Conservation (phyloP, 768 basidiomycete genomes). For the Boletus pseudopeckii region DNA sequence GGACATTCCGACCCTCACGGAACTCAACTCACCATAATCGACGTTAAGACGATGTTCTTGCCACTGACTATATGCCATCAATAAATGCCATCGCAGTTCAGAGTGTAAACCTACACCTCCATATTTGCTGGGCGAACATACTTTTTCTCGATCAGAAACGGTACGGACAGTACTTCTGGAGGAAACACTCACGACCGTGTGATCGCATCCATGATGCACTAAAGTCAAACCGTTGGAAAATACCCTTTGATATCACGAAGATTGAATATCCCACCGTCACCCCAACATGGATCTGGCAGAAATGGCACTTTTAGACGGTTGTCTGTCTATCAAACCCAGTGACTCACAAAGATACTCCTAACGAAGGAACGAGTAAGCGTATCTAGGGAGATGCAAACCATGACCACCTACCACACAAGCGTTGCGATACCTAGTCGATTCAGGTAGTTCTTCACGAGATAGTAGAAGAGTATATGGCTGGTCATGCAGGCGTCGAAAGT, state of each 20-base stretch:
- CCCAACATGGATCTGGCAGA: conserved; percentile 46
- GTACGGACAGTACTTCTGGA: neutral
- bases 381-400: no score
- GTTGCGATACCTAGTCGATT: conserved; percentile 40
- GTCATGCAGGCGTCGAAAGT: conserved; percentile 53
- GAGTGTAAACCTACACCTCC: conserved; percentile 38
- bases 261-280: conserved; percentile 43
- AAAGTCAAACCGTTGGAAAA: neutral
- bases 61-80: conserved; percentile 40
- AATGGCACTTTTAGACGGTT: neutral
- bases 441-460: conserved; percentile 52
- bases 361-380: neutral
- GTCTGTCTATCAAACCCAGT: neutral
- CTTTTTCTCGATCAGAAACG: conserved; percentile 17
- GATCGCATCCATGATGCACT: conserved; percentile 49
- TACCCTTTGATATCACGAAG: neutral
- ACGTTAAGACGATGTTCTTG: conserved; percentile 39
- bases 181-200: conserved; percentile 35
- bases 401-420: conserved; percentile 42
- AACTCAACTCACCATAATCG: conserved; percentile 41
- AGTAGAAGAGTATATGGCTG: conserved; percentile 53
- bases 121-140: conserved; percentile 49
- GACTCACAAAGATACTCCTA: conserved; percentile 55
- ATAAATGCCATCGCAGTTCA: neutral
- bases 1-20: neutral